Evolutionary conservation across 768 basidiomycete genomes (phyloP), one percentile per base, ranked within the genome.

Genomic region (Lactarius tabidus): DNA sequence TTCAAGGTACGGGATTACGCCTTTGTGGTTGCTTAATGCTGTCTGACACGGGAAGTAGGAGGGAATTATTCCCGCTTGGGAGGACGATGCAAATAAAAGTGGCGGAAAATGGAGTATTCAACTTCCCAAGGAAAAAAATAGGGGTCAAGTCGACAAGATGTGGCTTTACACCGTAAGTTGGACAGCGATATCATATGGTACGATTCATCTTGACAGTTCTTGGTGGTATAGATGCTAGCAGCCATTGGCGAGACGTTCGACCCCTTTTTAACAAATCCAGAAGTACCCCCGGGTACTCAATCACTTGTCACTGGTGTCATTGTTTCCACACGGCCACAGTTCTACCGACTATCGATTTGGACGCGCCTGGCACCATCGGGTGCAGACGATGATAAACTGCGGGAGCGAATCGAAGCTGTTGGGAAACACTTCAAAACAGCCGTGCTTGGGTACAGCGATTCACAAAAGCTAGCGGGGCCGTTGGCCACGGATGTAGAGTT

Each of bases 81-180:
- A 97, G 74, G 95, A 97, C 71, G 89, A 93, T 55, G 94, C 94
- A 23, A 99, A 99, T 79, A 95, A 95, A 76, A 82, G 90, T 69
- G 97, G 97, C 59, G 97, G 97, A 57, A 99, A 99, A 80, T 99
- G 97, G 97, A 91, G 90, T 73, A 94, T 98, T 67, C 97, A 99
- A 76, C 79, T 99, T 28, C 97, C 97, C 28, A 89, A 90, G 77
- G 96, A 98, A 72, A 98, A 98, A 80, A 96, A 92, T 75, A 83
- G 90, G 57, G 72, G 67, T 33, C 78, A 85, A 58, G 89, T 99
- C 57, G 96, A 99, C 76, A 89, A 87, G 75, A 94, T 95, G 90
- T 99, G 97, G 97, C 83, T 99, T 61, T 95, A 95, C 79, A 99
- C 97, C 58, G 96, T 97, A 75, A 63, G 69, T 9, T 26, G 26